Conservation (phyloP, 129 eudicot species). For the Artemisia argyi region DNA sequence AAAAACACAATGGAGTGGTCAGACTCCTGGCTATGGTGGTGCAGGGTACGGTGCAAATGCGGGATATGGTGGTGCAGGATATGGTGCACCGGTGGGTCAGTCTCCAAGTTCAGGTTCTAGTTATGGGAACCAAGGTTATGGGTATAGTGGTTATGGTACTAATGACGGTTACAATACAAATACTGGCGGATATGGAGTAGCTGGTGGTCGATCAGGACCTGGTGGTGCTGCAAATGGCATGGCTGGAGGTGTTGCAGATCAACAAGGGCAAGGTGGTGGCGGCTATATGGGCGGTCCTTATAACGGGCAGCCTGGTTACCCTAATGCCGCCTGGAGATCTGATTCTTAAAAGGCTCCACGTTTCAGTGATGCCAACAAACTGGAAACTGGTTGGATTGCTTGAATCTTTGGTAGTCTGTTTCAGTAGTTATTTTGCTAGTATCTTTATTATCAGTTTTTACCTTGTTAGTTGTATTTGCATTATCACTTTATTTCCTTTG, state of each 20-base stretch:
- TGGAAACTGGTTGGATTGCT: slow-evolving; percentile 41
- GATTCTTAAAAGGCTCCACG: slow-evolving; percentile 28
- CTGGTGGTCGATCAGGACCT: slow-evolving; percentile 38
- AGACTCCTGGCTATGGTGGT: slow-evolving; percentile 51
- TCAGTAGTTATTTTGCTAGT: slow-evolving; percentile 38
- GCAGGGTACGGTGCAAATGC: slow-evolving; percentile 29
- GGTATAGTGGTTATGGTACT: slow-evolving; percentile 43
- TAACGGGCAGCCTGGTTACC: slow-evolving; percentile 50
- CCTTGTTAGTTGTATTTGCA: slow-evolving; percentile 31
- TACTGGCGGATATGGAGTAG: slow-evolving; percentile 39
- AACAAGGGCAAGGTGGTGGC: slow-evolving; percentile 37
- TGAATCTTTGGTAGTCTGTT: slow-evolving; percentile 39
- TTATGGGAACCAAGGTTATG: slow-evolving; percentile 58
- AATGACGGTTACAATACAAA: slow-evolving; percentile 42
- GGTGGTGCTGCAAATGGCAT: slow-evolving; percentile 39
- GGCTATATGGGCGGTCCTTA: slow-evolving; percentile 40
- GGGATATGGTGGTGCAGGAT: slow-evolving; percentile 35
- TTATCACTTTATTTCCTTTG: slow-evolving; percentile 31
- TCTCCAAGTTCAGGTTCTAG: slow-evolving; percentile 49
- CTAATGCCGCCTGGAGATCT: slow-evolving; percentile 39
- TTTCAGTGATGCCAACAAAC: slow-evolving; percentile 14
- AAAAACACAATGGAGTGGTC: slow-evolving; percentile 49
- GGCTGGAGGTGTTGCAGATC: slow-evolving; percentile 39
- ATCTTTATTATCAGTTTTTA: slow-evolving; percentile 20
- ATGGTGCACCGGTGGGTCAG: slow-evolving; percentile 45